phyloP scores from a whole-genome alignment of 148 eudicot species.

The Vaccinium darrowii region DNA sequence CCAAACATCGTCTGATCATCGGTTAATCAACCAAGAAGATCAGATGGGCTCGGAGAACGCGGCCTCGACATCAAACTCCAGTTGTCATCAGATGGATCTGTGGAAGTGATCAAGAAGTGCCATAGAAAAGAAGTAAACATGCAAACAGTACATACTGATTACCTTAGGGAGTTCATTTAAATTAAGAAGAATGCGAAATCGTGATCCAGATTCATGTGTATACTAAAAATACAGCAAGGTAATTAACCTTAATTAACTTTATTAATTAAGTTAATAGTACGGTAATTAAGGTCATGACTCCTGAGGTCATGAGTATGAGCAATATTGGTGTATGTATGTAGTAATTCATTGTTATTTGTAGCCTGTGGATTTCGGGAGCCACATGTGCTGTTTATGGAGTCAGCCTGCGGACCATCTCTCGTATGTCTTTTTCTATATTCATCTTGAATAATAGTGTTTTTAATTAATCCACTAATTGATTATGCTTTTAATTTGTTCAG shows the following conservation, averaged over 20 bases:
- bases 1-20: background rate
- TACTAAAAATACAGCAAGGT: slow-evolving; percentile 14
- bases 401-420: slow-evolving; percentile 17
- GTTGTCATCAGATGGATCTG: slow-evolving; percentile 41
- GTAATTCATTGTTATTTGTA: slow-evolving; percentile 24
- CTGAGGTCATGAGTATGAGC: slow-evolving; percentile 6
- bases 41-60: slow-evolving; percentile 27
- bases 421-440: slow-evolving; percentile 4
- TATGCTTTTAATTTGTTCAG: background rate
- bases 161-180: background rate
- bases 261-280: background rate
- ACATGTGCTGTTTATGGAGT: slow-evolving; percentile 28
- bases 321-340: background rate
- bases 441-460: slow-evolving; percentile 12
- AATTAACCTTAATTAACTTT: slow-evolving; percentile 6
- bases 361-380: slow-evolving; percentile 13
- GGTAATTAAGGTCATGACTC: background rate
- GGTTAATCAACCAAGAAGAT: slow-evolving; percentile 26
- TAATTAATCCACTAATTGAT: background rate
- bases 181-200: background rate
- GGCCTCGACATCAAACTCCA: slow-evolving; percentile 38
- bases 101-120: slow-evolving; percentile 36
- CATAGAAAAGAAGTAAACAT: background rate
- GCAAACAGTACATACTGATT: slow-evolving; percentile 19
- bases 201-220: slow-evolving; percentile 18